Base-by-base conservation (phyloP, 306 rosid species). In the Notholithocarpus densiflorus region DNA sequence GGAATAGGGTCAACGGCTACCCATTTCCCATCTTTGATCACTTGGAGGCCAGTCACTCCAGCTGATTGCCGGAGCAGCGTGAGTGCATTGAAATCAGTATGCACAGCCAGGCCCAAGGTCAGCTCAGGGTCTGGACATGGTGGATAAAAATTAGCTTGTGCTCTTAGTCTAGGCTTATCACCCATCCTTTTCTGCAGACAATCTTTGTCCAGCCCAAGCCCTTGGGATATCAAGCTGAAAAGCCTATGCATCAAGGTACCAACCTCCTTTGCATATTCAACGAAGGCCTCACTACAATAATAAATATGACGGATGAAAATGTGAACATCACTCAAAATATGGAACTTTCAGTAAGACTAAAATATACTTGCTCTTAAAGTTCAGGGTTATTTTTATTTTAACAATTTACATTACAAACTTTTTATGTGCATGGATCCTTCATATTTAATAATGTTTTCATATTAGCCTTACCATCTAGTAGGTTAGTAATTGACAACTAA, bases 11-110 rank as follows among this genome's bases (percentile, higher is more conserved):
- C 80, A 14, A 88, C 80, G 11, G 77, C 69, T 34, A 88, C 73
- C 90, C 91, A 90, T 59, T 84, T 75, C 6, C 82, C 88, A 76
- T 86, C 89, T 64, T 88, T 82, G 73, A 86, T 75, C 2, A 90
- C 87, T 81, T 88, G 91, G 55, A 86, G 86, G 23, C 90, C 89
- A 76, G 75, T 71, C 70, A 83, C 80, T 2, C 80, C 70, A 17
- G 78, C 59, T 4, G 86, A 78, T 65, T 84, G 88, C 77, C 54
- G 60, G 6, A 84, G 34, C 0, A 90, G 69, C 0, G 94, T 87
- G 75, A 86, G 74, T 40, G 87, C 85, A 62, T 68, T 75, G 1
- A 69, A 0, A 77, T 88, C 88, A 68, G 86, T 86, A 78, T 88
- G 88, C 43, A 24, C 70, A 56, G 79, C 71, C 15, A 83, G 52